Percentiles rank a stretch among this genome's conserved stretches.
phyloP scores from a whole-genome alignment of 2,329 filamentous ascomycete genomes.

The Aureobasidium melanogenum region DNA sequence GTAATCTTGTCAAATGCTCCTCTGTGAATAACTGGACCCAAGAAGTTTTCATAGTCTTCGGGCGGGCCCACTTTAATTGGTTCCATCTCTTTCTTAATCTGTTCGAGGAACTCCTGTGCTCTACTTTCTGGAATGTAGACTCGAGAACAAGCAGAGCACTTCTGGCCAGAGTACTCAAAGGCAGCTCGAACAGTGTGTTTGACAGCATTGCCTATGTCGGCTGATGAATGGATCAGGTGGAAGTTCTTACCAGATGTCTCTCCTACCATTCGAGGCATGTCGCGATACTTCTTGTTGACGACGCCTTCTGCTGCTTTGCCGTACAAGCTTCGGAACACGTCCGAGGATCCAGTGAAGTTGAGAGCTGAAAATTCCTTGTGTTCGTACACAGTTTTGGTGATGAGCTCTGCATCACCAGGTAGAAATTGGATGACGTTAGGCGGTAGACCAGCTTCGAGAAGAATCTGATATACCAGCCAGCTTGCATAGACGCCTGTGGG shows the following conservation, averaged over 20 bases:
- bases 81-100: constrained; percentile 21
- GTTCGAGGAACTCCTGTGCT: constrained; percentile 26
- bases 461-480: constrained; percentile 30
- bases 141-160: constrained; percentile 43
- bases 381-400: constrained; percentile 28
- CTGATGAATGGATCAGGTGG: constrained; percentile 40
- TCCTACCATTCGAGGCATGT: constrained; percentile 39
- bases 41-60: constrained; percentile 32
- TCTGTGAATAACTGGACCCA: constrained; percentile 44
- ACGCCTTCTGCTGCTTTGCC: constrained; percentile 25
- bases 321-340: constrained; percentile 30
- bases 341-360: constrained; percentile 31
- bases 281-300: constrained; percentile 25
- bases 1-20: constrained; percentile 39
- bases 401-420: constrained; percentile 29
- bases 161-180: constrained; percentile 45
- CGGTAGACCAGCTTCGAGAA: constrained; percentile 34
- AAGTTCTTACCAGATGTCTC: constrained; percentile 49
- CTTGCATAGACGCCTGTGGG: constrained; percentile 28
- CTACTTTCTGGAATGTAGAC: constrained; percentile 25
- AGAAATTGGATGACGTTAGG: constrained; percentile 32
- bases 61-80: constrained; percentile 25
- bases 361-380: constrained; percentile 32
- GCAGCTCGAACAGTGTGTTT: constrained; percentile 40
- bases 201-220: constrained; percentile 39